Evolutionary conservation across 2,329 filamentous ascomycete species (phyloP).

Genomic region (Tricladium varicosporioides): DNA sequence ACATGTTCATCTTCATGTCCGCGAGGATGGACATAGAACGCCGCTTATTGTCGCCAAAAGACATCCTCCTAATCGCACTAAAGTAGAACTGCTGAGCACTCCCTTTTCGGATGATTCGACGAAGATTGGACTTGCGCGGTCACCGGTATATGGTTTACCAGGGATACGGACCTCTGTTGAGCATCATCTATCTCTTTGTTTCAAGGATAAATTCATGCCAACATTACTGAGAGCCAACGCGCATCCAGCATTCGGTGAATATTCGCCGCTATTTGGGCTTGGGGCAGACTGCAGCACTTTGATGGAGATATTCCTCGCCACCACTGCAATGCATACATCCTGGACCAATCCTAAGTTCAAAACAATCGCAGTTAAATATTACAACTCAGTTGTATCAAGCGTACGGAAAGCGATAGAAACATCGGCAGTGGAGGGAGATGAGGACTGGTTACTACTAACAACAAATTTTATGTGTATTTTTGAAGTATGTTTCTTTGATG

Average conservation of each 20-base stretch:
- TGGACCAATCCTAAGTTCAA: neutral
- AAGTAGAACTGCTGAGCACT: neutral
- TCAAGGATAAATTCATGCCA: neutral
- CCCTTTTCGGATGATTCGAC: neutral
- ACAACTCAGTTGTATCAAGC: neutral
- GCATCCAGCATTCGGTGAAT: neutral
- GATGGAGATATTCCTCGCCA: neutral
- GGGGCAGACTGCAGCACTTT: neutral
- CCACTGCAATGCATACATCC: neutral
- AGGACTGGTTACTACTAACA: neutral
- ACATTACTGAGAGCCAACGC: neutral
- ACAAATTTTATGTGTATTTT: neutral
- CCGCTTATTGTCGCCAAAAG: neutral
- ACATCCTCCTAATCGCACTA: neutral
- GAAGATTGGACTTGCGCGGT: neutral
- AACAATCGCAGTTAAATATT: neutral
- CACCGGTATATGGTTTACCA: neutral
- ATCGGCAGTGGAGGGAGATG: neutral
- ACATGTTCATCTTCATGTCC: neutral
- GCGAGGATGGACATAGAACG: neutral
- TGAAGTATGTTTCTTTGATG: neutral
- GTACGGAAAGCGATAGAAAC: neutral
- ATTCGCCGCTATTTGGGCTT: neutral
- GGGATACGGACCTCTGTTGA: neutral
- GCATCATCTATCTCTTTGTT: neutral